These are phyloP conservation scores for Pelargonium fulgidum DNA, from an alignment of 441 rosid genomes.

Conservation along the genomic window DNA sequence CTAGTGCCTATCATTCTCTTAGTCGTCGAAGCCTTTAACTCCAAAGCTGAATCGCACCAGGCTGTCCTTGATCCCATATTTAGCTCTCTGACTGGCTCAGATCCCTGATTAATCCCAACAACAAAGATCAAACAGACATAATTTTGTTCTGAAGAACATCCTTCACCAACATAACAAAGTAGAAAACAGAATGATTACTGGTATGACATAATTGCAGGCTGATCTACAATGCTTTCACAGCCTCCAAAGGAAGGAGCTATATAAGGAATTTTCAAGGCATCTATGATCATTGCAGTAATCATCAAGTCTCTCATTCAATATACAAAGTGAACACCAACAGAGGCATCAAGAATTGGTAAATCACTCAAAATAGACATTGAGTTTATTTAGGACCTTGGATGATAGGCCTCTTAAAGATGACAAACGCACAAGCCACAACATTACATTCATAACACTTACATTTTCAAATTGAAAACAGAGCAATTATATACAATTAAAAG, in stretches of 20 bases:
- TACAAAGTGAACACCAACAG: constrained; percentile 20
- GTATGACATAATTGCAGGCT: constrained; percentile 96
- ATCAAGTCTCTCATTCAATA: constrained; percentile 71
- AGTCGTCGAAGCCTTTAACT: constrained; percentile 76
- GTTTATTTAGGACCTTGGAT: background rate
- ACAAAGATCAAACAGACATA: background rate
- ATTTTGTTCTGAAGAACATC: background rate
- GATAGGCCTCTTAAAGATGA: background rate
- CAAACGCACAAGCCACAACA: background rate
- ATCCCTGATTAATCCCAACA: constrained; percentile 49
- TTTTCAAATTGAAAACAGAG: background rate
- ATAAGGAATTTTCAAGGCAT: constrained; percentile 82
- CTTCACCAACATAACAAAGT: background rate
- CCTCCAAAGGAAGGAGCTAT: constrained; percentile 99
- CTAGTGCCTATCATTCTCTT: constrained; percentile 84
- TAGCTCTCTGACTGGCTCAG: constrained; percentile 59
- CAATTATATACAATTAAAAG: background rate
- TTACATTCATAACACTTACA: background rate
- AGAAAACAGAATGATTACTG: constrained; percentile 38
- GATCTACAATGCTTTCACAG: constrained; percentile 93
- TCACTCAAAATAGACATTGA: background rate
- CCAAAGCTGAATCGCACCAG: constrained; percentile 89
- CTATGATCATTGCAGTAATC: constrained; percentile 66
- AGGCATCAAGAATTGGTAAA: background rate
- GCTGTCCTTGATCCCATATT: constrained; percentile 81